These are phyloP conservation scores for Camellia sinensis DNA, from an alignment of 148 eudicot genomes.

Conservation along the genomic window DNA sequence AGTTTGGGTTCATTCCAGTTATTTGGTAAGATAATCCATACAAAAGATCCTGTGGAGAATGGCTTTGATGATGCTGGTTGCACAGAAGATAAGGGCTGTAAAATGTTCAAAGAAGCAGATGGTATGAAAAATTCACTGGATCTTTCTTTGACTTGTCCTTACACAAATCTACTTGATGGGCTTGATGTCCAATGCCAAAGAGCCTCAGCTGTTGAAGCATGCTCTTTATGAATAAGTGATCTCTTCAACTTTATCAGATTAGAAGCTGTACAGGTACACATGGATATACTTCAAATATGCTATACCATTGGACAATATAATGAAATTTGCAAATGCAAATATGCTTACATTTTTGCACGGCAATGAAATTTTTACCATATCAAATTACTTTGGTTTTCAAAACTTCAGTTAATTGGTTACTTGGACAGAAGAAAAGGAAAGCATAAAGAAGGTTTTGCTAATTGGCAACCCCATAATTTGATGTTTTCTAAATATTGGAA, in stretches of 20 bases:
- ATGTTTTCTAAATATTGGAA: not conserved
- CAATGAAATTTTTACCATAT: not conserved
- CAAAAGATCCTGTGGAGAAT: conserved; percentile 18
- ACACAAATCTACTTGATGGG: too few species aligned
- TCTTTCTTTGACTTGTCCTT: too few species aligned
- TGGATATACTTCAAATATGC: not conserved
- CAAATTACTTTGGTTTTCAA: not conserved
- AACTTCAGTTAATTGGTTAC: not conserved
- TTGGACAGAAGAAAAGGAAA: too few species aligned
- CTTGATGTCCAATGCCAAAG: too few species aligned
- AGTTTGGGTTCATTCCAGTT: conserved; percentile 48
- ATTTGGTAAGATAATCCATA: conserved; percentile 58
- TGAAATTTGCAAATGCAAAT: conserved; percentile 2
- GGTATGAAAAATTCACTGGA: conserved; percentile 18
- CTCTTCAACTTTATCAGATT: conserved; percentile 12
- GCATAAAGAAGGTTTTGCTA: too few species aligned
- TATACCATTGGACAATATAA: not conserved
- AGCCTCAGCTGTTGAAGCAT: too few species aligned
- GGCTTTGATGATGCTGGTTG: conserved; percentile 26
- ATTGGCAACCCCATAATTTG: not conserved
- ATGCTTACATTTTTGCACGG: not conserved
- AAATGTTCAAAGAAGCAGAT: conserved; percentile 24
- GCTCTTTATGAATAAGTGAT: conserved; percentile 9
- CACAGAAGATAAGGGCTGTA: conserved; percentile 24
- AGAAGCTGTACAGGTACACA: conserved; percentile 38